phyloP scores from a whole-genome alignment of 2,329 filamentous ascomycete species.

The Sporothrix brasiliensis region DNA sequence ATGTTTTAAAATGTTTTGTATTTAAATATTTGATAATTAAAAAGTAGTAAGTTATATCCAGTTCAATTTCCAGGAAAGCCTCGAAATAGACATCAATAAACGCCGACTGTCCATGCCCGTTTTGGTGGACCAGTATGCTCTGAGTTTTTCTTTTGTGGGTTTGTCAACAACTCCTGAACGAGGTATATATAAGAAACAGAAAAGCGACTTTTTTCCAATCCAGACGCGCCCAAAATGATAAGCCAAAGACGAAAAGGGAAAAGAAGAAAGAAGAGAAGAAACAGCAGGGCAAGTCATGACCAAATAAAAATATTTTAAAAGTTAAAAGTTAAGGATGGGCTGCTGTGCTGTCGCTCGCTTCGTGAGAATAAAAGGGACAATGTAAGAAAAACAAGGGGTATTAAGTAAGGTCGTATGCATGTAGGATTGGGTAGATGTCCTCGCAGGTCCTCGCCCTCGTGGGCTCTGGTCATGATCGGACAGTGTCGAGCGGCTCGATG shows the following conservation, averaged over 20 bases:
- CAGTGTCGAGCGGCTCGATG: constrained; percentile 45
- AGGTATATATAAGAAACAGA: background rate
- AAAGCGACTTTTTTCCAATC: constrained; percentile 18
- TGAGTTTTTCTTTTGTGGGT: background rate
- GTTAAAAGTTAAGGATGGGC: background rate
- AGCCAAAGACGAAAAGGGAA: background rate
- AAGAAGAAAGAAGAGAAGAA: background rate
- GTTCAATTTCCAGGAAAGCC: background rate
- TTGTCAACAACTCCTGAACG: constrained; percentile 12
- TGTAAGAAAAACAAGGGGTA: constrained; percentile 16
- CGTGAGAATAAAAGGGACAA: constrained; percentile 5
- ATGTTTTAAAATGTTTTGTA: constrained; percentile 20
- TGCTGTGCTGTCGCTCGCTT: constrained; percentile 16
- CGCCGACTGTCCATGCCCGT: constrained; percentile 17
- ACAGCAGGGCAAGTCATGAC: background rate
- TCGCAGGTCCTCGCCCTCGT: too few species aligned
- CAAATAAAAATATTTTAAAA: constrained; percentile 11
- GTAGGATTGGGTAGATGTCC: background rate
- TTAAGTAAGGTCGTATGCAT: background rate
- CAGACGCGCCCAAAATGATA: background rate
- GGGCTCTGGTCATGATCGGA: background rate
- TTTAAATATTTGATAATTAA: constrained; percentile 1
- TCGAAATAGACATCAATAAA: background rate
- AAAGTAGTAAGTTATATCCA: background rate
- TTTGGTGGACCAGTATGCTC: constrained; percentile 7